Evolutionary conservation across 1,139 yeast species (phyloP), one percentile per base, ranked within the genome.

Genomic region (Scheffersomyces parashehatae): DNA sequence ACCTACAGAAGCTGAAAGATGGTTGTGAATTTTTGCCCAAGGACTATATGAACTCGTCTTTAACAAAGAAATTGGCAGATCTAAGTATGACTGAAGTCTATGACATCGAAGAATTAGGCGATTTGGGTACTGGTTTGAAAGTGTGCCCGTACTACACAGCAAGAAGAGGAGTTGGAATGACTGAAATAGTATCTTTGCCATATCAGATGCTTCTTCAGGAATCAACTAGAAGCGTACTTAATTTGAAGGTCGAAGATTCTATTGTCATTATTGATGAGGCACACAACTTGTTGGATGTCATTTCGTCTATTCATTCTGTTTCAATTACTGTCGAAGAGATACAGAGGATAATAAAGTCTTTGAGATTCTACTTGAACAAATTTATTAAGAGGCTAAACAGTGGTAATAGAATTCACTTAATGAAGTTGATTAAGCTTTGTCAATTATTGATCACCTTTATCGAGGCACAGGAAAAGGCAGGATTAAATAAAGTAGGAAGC

Each of bases 261-360:
- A 77, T 91, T 5, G 79, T 93, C 1, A 78, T 93, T 3, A 84
- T 91, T 32, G 99, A 91, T 59, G 99, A 91, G 59, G 98, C 98
- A 0, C 99, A 91, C 59, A 91, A 91, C 58, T 67, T 91, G 35
- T 60, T 90, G 29, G 97, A 90, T 53, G 83, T 91, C 0, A 81
- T 91, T 4, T 79, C 85, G 1, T 70, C 87, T 1, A 68, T 91
- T 49, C 77, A 86, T 54, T 88, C 97, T 0, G 76, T 82, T 1
- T 63, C 77, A 3, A 68, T 91, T 1, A 70, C 85, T 0, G 54
- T 71, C 1, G 44, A 53, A 0, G 91, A 87, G 28, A 66, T 88
- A 10, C 45, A 58, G 4, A 48, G 58, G 6, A 70, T 80, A 0
- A 65, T 77, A 5, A 54, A 56, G 9, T 79, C 84, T 0, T 59